Percentiles rank a stretch among this genome's conserved stretches.
Evolutionary conservation across 78 protist genomes (phyloP).

Genomic region (Dictyostelium intermedium): DNA sequence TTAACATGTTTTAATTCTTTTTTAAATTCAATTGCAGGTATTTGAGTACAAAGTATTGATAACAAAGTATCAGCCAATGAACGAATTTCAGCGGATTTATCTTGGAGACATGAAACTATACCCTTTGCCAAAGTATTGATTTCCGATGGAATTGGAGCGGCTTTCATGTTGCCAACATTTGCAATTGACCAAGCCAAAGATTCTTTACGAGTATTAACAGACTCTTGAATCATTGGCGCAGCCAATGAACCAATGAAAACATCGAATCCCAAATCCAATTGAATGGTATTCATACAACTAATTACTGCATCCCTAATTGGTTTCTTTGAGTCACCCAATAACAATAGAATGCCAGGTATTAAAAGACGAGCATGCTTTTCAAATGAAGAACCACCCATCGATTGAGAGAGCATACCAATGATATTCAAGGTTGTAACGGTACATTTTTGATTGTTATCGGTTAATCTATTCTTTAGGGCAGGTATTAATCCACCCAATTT

Average conservation of each 20-base stretch:
- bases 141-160: background rate
- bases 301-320: slow-evolving; percentile 43
- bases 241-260: slow-evolving; percentile 3
- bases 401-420: slow-evolving; percentile 1
- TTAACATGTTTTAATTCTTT: slow-evolving; percentile 41
- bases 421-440: slow-evolving; percentile 36
- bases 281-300: background rate
- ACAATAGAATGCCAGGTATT: slow-evolving; percentile 13
- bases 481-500: slow-evolving; percentile 31
- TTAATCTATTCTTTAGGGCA: slow-evolving; percentile 18
- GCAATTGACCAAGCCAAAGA: slow-evolving; percentile 1
- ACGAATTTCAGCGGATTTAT: slow-evolving; percentile 52
- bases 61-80: slow-evolving; percentile 26
- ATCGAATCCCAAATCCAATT: slow-evolving; percentile 50
- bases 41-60: background rate
- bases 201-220: slow-evolving; percentile 39
- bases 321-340: slow-evolving; percentile 38
- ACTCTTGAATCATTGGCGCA: slow-evolving; percentile 18
- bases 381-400: slow-evolving; percentile 56
- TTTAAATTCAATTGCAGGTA: slow-evolving; percentile 13
- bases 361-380: slow-evolving; percentile 46
- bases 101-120: slow-evolving; percentile 57
- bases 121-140: slow-evolving; percentile 29
- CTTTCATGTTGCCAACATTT: slow-evolving; percentile 10
- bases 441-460: slow-evolving; percentile 68